These are phyloP conservation scores for Ananas comosus DNA, from an alignment of 176 grass and related monocot species.

Conservation along the genomic window DNA sequence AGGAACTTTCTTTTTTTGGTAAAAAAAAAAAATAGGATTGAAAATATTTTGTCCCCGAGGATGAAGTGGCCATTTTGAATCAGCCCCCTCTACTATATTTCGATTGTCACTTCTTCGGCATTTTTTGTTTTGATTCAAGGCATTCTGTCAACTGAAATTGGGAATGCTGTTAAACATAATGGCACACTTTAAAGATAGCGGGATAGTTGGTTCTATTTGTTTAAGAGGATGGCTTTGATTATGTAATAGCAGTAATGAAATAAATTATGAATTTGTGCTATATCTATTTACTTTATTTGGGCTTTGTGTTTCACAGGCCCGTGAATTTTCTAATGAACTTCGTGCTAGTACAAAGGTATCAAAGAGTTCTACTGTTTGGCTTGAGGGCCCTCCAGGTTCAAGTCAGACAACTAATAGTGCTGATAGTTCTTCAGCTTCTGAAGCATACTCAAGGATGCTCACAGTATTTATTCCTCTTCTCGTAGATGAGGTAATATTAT, in stretches of 20 bases:
- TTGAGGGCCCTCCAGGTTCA: conserved; percentile 56
- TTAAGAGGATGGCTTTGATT: too few species aligned
- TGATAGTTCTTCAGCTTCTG: conserved; percentile 50
- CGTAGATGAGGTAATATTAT: conserved; percentile 65
- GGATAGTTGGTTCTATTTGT: too few species aligned
- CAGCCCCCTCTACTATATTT: too few species aligned
- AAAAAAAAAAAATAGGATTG: background rate
- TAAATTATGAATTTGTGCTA: background rate
- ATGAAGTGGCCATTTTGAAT: too few species aligned
- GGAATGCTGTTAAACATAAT: too few species aligned
- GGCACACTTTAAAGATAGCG: too few species aligned
- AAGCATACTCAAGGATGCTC: conserved; percentile 82
- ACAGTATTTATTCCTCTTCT: conserved; percentile 89
- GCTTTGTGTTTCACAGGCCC: conserved; percentile 39
- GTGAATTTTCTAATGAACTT: conserved; percentile 86
- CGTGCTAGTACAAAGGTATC: conserved; percentile 54
- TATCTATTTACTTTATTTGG: background rate
- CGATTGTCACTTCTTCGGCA: too few species aligned
- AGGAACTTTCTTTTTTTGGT: background rate
- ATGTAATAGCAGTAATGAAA: too few species aligned
- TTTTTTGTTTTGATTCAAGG: too few species aligned
- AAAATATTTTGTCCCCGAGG: background rate
- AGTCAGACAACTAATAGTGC: conserved; percentile 36
- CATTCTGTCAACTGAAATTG: too few species aligned
- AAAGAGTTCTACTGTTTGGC: conserved; percentile 51